Conservation (phyloP, 306 rosid genomes). For the Astragalus membranaceus region DNA sequence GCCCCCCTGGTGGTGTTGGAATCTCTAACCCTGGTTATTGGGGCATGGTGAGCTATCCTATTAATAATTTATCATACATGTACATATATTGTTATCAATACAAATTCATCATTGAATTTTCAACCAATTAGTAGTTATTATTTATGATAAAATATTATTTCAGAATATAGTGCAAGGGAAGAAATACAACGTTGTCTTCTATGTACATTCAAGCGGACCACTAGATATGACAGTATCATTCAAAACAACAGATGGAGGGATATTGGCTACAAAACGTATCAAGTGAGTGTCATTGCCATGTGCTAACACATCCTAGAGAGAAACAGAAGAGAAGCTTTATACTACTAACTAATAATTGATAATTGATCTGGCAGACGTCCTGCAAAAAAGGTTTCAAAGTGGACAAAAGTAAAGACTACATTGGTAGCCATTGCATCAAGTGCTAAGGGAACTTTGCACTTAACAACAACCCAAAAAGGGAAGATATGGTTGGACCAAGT, state of each 20-base stretch:
- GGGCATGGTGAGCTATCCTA: conserved; percentile 47
- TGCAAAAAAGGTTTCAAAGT: conserved; percentile 23
- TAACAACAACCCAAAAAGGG: conserved; percentile 32
- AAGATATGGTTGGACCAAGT: conserved; percentile 36
- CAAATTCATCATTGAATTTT: not conserved
- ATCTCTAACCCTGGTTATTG: conserved; percentile 71
- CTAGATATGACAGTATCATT: conserved; percentile 48
- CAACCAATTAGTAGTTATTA: too few species aligned
- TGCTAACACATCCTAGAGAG: not conserved
- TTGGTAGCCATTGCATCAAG: conserved; percentile 11
- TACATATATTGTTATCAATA: too few species aligned
- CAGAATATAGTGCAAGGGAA: conserved; percentile 69
- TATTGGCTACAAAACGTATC: conserved; percentile 41
- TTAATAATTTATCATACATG: too few species aligned
- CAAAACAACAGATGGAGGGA: conserved; percentile 31
- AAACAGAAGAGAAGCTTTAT: not conserved
- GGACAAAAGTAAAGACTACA: conserved; percentile 23
- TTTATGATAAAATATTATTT: not conserved
- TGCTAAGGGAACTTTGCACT: not conserved
- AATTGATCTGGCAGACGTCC: conserved; percentile 37
- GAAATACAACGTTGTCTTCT: conserved; percentile 44
- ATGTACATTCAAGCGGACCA: conserved; percentile 41
- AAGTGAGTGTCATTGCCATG: conserved; percentile 33
- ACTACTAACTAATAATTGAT: not conserved
- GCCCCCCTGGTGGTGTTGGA: conserved; percentile 52